Base-by-base conservation (phyloP, 2,329 filamentous ascomycete species). In the Endoconidiophora polonica region DNA sequence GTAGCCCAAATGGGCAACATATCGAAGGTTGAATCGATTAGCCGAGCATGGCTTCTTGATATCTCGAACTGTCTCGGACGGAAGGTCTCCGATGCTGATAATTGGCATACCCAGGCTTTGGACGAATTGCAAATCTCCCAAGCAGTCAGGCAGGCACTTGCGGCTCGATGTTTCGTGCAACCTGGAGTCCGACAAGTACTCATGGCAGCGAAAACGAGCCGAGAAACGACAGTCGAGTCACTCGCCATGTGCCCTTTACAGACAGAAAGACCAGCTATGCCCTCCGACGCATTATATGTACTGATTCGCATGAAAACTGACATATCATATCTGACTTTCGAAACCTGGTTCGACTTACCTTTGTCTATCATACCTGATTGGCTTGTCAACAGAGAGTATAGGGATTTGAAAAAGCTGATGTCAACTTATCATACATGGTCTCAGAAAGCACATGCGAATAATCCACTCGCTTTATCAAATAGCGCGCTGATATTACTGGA, bases 1-100 rank as follows among this genome's bases (percentile, higher is more conserved):
- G 2, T 36, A 4, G 48, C 53, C 12, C 4, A 5, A 4, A 18
- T 23, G 40, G 40, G 9, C 10, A 29, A 40, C 44, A 39, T 14
- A 42, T 24, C 10, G 0, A 62, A 61, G 0, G 56, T 73, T 0
- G 71, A 72, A 49, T 56, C 54, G 0, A 54, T 60, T 2, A 65
- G 65, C 40, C 65, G 66, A 12, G 9, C 22, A 3, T 3, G 12
- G 22, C 6, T 16, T 10, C 39, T 26, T 0, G 58, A 61, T 44
- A 56, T 58, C 0, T 24, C 40, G 9, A 60, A 59, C 18, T 58
- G 57, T 39, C 5, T 43, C 5, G 14, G 42, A 1, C 61, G 57
- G 0, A 0, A 14, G 0, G 4, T 52, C 0, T 70, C 72, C 39
- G 62, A 73, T 45, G 0, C 44, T 0, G 42, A 71, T 0, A 18